These are phyloP conservation scores for Pichia sp. DNA, from an alignment of 1,139 yeast genomes.

Conservation along the genomic window DNA sequence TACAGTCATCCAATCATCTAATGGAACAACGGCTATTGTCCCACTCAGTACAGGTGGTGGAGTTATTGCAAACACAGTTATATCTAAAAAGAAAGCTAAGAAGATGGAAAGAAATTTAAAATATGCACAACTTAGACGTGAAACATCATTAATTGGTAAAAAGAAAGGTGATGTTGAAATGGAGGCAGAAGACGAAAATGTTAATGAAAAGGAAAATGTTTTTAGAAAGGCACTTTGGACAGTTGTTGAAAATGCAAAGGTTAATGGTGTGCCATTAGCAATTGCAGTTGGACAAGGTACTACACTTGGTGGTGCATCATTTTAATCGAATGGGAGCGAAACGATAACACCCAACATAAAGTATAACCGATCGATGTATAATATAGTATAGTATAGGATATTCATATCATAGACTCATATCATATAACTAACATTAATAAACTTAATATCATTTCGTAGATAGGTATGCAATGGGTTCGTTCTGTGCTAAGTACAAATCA, in stretches of 20 bases:
- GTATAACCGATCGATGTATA: too few species aligned
- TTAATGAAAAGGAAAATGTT: constrained; percentile 35
- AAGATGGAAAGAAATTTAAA: constrained; percentile 76
- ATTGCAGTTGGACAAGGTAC: constrained; percentile 63
- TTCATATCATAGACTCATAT: too few species aligned
- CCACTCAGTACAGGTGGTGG: constrained; percentile 43
- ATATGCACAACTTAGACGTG: constrained; percentile 54
- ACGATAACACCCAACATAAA: too few species aligned
- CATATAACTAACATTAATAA: too few species aligned
- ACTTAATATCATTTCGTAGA: too few species aligned
- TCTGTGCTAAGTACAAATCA: too few species aligned
- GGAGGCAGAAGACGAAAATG: constrained; percentile 32
- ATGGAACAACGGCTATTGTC: constrained; percentile 56
- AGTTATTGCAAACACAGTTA: constrained; percentile 49
- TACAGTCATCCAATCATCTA: constrained; percentile 35
- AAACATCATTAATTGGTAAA: constrained; percentile 38
- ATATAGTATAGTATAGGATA: too few species aligned
- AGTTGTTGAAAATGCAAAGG: constrained; percentile 50
- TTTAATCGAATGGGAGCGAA: too few species aligned
- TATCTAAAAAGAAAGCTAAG: constrained; percentile 76
- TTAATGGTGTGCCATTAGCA: constrained; percentile 39
- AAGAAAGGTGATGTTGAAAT: constrained; percentile 32
- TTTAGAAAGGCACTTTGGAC: constrained; percentile 66
- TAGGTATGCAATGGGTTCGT: too few species aligned
- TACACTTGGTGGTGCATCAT: constrained; percentile 54